Conservation (phyloP, 1,284 basidiomycete genomes). For the Ustilago shanxiensis region DNA sequence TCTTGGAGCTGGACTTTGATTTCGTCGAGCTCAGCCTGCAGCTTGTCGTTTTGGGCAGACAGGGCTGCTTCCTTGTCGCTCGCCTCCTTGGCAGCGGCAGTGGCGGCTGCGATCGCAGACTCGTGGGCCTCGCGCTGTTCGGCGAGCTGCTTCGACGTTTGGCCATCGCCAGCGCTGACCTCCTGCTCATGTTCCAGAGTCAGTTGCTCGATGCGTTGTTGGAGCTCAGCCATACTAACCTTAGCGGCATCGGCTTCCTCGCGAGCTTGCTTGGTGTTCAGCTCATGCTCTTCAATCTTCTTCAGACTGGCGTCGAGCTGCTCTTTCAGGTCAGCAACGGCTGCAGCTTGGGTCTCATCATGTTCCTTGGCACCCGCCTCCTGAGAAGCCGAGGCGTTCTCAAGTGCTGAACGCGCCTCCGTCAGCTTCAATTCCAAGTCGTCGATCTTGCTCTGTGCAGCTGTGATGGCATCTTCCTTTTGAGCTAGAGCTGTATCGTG, state of each 20-base stretch:
- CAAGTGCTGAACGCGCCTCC: constrained; percentile 25
- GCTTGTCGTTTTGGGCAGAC: constrained; percentile 26
- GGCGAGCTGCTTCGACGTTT: constrained; percentile 22
- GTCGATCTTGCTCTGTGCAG: constrained; percentile 28
- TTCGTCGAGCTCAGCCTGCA: constrained; percentile 30
- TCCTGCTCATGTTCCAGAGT: constrained; percentile 36
- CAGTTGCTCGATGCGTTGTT: constrained; percentile 33
- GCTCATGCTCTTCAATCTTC: constrained; percentile 34
- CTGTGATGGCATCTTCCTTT: constrained; percentile 32
- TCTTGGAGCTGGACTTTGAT: constrained; percentile 24
- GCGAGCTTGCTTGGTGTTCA: constrained; percentile 22
- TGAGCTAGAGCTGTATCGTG: constrained; percentile 19
- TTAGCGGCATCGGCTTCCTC: constrained; percentile 29
- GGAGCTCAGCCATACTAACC: constrained; percentile 19
- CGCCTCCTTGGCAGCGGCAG: constrained; percentile 24
- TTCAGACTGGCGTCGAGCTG: constrained; percentile 26
- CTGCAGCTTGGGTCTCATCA: constrained; percentile 16
- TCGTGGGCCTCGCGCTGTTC: constrained; percentile 40
- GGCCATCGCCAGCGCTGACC: constrained; percentile 4
- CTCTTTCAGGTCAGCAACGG: constrained; percentile 26
- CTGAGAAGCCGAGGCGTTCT: constrained; percentile 20
- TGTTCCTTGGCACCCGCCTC: constrained; percentile 20
- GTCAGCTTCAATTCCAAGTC: constrained; percentile 31
- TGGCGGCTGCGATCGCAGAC: constrained; percentile 10
- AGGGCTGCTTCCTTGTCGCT: constrained; percentile 19